A percentile compares a stretch with the other conserved stretches of the same genome.
These are phyloP conservation scores for Orbilia ellipsospora DNA, from an alignment of 2,329 filamentous ascomycete species.

Conservation along the genomic window DNA sequence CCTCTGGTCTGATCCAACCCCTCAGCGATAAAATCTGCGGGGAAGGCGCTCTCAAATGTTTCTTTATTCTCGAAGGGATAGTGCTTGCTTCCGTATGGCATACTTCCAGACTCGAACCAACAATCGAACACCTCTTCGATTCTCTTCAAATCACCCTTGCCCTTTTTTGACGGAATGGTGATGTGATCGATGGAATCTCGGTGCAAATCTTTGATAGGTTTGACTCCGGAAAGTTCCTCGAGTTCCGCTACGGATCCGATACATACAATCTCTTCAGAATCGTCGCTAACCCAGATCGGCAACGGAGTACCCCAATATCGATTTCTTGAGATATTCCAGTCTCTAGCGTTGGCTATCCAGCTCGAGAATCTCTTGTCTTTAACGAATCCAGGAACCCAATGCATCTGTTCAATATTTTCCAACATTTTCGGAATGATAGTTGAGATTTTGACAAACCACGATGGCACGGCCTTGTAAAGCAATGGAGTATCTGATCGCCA, in stretches of 20 bases:
- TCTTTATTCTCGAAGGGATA: constrained; percentile 92
- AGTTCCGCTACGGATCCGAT: constrained; percentile 86
- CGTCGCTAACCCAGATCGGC: constrained; percentile 90
- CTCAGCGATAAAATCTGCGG: constrained; percentile 93
- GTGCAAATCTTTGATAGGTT: constrained; percentile 85
- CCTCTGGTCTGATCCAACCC: constrained; percentile 92
- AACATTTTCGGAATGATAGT: constrained; percentile 87
- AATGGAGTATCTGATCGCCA: constrained; percentile 94
- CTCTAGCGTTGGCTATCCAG: constrained; percentile 90
- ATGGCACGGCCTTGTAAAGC: constrained; percentile 90
- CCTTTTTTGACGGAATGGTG: constrained; percentile 89
- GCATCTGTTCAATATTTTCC: constrained; percentile 86
- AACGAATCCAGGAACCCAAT: constrained; percentile 91
- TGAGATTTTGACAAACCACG: constrained; percentile 92
- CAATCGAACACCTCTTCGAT: constrained; percentile 94
- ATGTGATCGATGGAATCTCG: constrained; percentile 93
- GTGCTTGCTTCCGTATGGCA: constrained; percentile 91
- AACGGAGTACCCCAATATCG: constrained; percentile 96
- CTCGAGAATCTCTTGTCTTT: constrained; percentile 91
- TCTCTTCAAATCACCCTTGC: constrained; percentile 82
- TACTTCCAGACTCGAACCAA: constrained; percentile 96
- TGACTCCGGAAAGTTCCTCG: constrained; percentile 86
- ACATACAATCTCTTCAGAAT: constrained; percentile 85
- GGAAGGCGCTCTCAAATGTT: constrained; percentile 81
- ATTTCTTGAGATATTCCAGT: constrained; percentile 96